Base-by-base conservation (phyloP, 352 stramenopile species). In the Blastocystis sp. region DNA sequence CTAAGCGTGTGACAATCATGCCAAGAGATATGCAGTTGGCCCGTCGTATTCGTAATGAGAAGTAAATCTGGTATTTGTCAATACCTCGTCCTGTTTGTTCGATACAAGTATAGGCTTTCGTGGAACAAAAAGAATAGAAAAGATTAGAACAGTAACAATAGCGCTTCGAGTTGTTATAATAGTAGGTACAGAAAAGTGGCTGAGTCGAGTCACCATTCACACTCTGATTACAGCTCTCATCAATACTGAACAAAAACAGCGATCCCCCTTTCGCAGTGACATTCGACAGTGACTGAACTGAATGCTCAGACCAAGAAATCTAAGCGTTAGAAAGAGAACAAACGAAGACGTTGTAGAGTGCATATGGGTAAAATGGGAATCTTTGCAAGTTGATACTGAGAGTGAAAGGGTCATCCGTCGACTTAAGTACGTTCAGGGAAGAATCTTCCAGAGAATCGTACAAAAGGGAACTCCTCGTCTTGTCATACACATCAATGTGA, bases 1-100 rank as follows among this genome's bases (percentile, higher is more conserved):
- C 94, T 90, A 97, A 97, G 92, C 94, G 95, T 56, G 94, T 97
- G 39, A 97, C 94, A 18, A 96, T 97, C 91, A 97, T 97, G 95
- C 95, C 95, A 53, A 96, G 96, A 92, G 94, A 97, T 91, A 96
- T 97, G 73, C 94, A 97, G 91, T 92, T 97, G 20, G 94, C 94
- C 26, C 94, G 94, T 69, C 73, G 73, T 45, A 85, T 85, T 34
- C 73, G 73, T 26, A 85, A 85, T 37, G 73, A 85, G 53, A 85
- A 85, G 73, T 85, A 85, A 55, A 41, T 45, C 73, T 39, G 50
- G 73, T 85, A 69, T 85, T 85, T 85, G 5, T 85, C n/a, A 85
- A 85, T 85, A 85, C 73, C 70, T 54, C 39, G 2, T 55, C 8
- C 9, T 68, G 24, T 85, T 45, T 85, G 73, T 85, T 85, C 20